Evolutionary conservation across 331 rosid species (phyloP), one percentile per base, ranked within the genome.

Genomic region (Acacia concinna): DNA sequence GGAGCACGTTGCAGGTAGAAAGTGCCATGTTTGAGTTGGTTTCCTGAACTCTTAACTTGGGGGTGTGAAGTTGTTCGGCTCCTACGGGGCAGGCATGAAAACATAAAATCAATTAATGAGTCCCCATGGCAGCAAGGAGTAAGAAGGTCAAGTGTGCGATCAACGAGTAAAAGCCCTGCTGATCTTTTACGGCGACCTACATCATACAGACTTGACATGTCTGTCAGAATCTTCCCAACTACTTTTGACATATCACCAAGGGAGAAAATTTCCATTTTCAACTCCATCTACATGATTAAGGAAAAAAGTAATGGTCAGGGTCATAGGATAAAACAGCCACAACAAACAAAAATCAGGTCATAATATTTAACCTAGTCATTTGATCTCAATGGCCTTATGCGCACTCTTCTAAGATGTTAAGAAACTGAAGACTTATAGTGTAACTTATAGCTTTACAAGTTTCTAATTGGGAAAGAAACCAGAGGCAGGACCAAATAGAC

Each of bases 111-210:
- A 84, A 91, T 81, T 68, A 95, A 93, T 54, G 97, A 92, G 84
- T 92, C 97, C 81, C 97, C 98, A 70, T 95, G 98, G 75, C 90
- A 90, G 80, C 97, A 95, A 60, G 97, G 97, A 64, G 97, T 95
- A 69, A 92, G 93, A 82, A 95, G 97, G 84, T 95, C 98, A 18
- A 92, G 97, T 10, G 98, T 88, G 59, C 97, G 97, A 85, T 94
- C 98, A 70, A 94, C 54, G 73, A 94, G 90, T 72, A 94, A 82
- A 44, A 92, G 85, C 80, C 97, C 98, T 8, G 97, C 92, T 15
- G 98, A 92, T 79, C 88, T 81, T 83, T 85, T 95, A 60, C 91
- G 93, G 44, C 97, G 92, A 66, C 98, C 98, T 31, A 92, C 97
- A 43, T 95, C 98, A 82, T 95, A 95, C 67, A 92, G 94, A 83